phyloP scores from a whole-genome alignment of 345 rosid genomes.

The Eucalyptus polybractea region DNA sequence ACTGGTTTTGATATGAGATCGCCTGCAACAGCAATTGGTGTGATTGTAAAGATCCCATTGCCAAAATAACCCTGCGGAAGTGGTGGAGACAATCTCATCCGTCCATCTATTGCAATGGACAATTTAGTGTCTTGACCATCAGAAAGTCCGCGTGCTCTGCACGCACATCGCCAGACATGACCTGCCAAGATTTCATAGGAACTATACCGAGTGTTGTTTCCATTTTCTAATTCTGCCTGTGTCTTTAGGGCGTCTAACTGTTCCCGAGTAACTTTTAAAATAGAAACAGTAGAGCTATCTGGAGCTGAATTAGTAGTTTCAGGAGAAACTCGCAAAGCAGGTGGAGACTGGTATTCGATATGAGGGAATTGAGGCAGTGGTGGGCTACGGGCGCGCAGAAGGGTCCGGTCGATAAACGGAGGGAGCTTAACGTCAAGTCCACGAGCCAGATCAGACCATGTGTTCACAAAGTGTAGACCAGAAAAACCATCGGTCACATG shows the following conservation, averaged over 20 bases:
- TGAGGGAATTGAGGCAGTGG: conserved; percentile 67
- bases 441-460: conserved; percentile 93
- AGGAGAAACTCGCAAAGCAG: background rate
- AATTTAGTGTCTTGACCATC: conserved; percentile 59
- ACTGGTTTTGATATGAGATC: conserved; percentile 57
- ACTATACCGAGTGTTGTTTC: conserved; percentile 48
- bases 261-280: conserved; percentile 49
- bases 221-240: conserved; percentile 46
- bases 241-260: conserved; percentile 52
- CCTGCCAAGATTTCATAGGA: conserved; percentile 83
- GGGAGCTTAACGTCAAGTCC: conserved; percentile 60
- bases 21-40: conserved; percentile 57
- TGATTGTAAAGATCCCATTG: conserved; percentile 72
- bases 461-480: conserved; percentile 82
- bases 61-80: conserved; percentile 89
- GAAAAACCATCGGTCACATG: background rate
- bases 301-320: conserved; percentile 3
- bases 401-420: conserved; percentile 79
- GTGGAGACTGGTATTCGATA: conserved; percentile 28
- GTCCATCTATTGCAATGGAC: conserved; percentile 74
- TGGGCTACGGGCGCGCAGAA: conserved; percentile 74
- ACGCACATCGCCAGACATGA: conserved; percentile 71
- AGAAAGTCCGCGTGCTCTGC: conserved; percentile 58
- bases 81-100: conserved; percentile 57
- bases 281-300: conserved; percentile 33